phyloP scores from a whole-genome alignment of 345 rosid genomes.

The Ceriops tagal region DNA sequence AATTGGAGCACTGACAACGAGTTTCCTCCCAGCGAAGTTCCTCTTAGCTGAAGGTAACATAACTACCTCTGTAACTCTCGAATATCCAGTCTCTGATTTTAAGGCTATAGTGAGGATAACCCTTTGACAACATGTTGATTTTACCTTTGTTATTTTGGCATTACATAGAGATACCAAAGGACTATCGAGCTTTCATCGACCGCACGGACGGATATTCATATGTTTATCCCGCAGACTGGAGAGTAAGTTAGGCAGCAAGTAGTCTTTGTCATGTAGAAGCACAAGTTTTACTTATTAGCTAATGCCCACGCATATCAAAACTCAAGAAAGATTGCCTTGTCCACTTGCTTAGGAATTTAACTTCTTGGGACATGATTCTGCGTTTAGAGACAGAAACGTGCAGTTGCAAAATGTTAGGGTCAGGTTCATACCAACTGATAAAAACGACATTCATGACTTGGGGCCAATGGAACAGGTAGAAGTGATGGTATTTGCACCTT shows the following conservation, averaged over 20 bases:
- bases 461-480: conserved; percentile 83
- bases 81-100: not conserved
- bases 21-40: conserved; percentile 42
- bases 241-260: conserved; percentile 41
- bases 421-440: conserved; percentile 80
- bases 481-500: not conserved
- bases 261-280: not conserved
- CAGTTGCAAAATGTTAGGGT: conserved; percentile 80
- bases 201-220: conserved; percentile 72
- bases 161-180: conserved; percentile 59
- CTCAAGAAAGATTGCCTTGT: not conserved
- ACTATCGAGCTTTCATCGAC: conserved; percentile 60
- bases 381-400: conserved; percentile 66
- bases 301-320: not conserved
- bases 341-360: conserved; percentile 57
- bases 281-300: not conserved
- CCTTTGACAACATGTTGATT: not conserved
- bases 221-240: conserved; percentile 87
- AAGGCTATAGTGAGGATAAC: not conserved
- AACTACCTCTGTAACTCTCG: not conserved
- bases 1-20: conserved; percentile 52
- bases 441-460: conserved; percentile 64
- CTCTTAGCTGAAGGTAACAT: conserved; percentile 69
- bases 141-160: conserved; percentile 4
- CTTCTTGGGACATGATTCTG: conserved; percentile 85